phyloP scores from a whole-genome alignment of 2,329 filamentous ascomycete species.

The Davidsoniella australis region DNA sequence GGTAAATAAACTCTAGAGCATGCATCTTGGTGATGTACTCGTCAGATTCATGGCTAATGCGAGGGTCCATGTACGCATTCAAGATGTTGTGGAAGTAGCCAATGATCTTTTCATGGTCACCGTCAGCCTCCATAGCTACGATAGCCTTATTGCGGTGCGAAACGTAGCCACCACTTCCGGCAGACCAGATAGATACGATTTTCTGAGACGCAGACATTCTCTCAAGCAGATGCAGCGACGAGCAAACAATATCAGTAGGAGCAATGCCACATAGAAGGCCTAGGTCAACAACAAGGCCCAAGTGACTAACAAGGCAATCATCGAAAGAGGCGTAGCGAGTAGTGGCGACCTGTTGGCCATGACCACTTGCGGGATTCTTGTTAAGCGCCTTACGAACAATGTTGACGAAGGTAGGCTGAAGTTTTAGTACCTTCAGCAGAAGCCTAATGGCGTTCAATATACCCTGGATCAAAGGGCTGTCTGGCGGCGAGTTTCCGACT shows the following conservation, averaged over 20 bases:
- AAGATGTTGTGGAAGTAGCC: conserved; percentile 11
- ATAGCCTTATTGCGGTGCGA: conserved; percentile 66
- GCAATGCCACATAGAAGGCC: conserved; percentile 76
- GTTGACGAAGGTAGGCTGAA: conserved; percentile 83
- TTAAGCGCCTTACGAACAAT: conserved; percentile 41
- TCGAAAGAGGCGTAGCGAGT: conserved; percentile 77
- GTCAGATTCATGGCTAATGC: conserved; percentile 49
- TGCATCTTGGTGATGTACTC: conserved; percentile 69
- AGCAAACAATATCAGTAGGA: conserved; percentile 63
- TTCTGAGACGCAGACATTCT: conserved; percentile 73
- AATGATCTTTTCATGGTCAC: conserved; percentile 58
- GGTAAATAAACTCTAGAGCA: conserved; percentile 71
- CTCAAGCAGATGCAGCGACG: conserved; percentile 66
- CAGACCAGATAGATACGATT: conserved; percentile 52
- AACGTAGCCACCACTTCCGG: conserved; percentile 13
- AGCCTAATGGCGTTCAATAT: conserved; percentile 69
- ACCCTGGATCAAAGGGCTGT: conserved; percentile 67
- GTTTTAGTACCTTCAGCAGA: conserved; percentile 63
- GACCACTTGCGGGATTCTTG: conserved; percentile 35
- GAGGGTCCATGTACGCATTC: conserved; percentile 54
- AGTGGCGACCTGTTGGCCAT: conserved; percentile 42
- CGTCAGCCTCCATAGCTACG: conserved; percentile 68
- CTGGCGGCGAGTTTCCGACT: conserved; percentile 53
- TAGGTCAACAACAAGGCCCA: conserved; percentile 64
- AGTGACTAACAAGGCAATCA: conserved; percentile 69